Evolutionary conservation across 2,329 filamentous ascomycete genomes (phyloP).

Genomic region (Xylaria sp.): DNA sequence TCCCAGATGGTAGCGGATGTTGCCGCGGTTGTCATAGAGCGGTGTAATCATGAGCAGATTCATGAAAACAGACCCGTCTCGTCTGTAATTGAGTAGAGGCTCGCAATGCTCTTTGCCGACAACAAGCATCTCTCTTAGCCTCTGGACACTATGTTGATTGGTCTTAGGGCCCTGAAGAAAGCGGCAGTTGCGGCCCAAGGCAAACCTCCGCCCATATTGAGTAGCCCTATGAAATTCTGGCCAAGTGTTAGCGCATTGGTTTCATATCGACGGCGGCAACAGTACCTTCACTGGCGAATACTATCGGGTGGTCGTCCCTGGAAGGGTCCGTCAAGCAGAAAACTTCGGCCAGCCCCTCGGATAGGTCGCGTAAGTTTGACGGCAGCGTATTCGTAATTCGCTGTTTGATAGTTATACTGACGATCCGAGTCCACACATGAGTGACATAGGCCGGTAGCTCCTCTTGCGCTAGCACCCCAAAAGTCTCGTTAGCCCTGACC

Average conservation of each 20-base stretch:
- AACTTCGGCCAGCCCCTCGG: slow-evolving; percentile 78
- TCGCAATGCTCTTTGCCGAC: slow-evolving; percentile 77
- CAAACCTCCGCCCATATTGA: slow-evolving; percentile 78
- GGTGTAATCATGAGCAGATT: slow-evolving; percentile 81
- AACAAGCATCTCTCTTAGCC: slow-evolving; percentile 69
- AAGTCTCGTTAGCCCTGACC: slow-evolving; percentile 71
- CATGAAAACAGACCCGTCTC: slow-evolving; percentile 81
- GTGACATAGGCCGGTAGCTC: slow-evolving; percentile 79
- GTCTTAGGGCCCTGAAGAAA: slow-evolving; percentile 82
- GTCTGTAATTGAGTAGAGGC: slow-evolving; percentile 79
- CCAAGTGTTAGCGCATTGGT: slow-evolving; percentile 22
- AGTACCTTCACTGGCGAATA: slow-evolving; percentile 78
- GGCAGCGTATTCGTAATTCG: slow-evolving; percentile 75
- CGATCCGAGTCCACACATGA: slow-evolving; percentile 73
- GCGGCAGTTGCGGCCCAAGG: slow-evolving; percentile 79
- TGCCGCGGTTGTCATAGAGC: slow-evolving; percentile 73
- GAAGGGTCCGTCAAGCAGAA: slow-evolving; percentile 82
- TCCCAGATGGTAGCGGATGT: slow-evolving; percentile 74
- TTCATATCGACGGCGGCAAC: not conserved
- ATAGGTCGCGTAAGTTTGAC: slow-evolving; percentile 71
- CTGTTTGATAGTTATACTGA: slow-evolving; percentile 74
- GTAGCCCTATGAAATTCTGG: slow-evolving; percentile 78
- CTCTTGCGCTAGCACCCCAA: slow-evolving; percentile 71
- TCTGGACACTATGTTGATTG: slow-evolving; percentile 68
- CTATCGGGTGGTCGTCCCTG: slow-evolving; percentile 77